These are phyloP conservation scores for Monosporozyma siamensis DNA, from an alignment of 805 yeast species.

Conservation along the genomic window DNA sequence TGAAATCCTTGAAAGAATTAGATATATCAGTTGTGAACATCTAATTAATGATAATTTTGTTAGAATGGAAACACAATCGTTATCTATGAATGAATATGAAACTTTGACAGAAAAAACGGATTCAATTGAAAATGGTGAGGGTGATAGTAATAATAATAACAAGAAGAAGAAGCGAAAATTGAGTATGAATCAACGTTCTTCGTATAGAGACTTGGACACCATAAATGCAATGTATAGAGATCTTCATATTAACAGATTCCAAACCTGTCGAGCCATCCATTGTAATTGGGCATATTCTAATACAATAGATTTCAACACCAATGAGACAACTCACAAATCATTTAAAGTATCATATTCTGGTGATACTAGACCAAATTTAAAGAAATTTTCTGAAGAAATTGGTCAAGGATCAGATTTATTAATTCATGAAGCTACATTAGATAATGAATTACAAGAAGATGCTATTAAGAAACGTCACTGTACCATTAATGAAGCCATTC, in stretches of 20 bases:
- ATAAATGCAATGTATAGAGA: constrained; percentile 34
- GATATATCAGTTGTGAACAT: constrained; percentile 52
- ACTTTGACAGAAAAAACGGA: neutral
- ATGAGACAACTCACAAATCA: constrained; percentile 14
- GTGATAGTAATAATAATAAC: constrained; percentile 5
- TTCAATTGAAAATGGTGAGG: constrained; percentile 1
- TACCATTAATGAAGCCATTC: constrained; percentile 79
- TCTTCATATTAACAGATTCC: constrained; percentile 36
- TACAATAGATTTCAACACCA: constrained; percentile 38
- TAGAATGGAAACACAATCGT: constrained; percentile 26
- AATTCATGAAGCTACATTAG: constrained; percentile 91
- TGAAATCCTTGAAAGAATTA: constrained; percentile 35
- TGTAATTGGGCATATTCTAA: constrained; percentile 76
- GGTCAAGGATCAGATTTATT: constrained; percentile 64
- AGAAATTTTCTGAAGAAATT: constrained; percentile 45
- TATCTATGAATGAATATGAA: constrained; percentile 21
- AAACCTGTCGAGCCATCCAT: constrained; percentile 72
- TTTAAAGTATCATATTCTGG: constrained; percentile 87
- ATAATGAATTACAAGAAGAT: constrained; percentile 64
- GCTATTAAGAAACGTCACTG: constrained; percentile 79
- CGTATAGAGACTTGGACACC: constrained; percentile 19
- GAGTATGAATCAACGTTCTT: constrained; percentile 18
- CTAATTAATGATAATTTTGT: constrained; percentile 34
- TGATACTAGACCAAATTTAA: constrained; percentile 77
- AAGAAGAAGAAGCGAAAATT: constrained; percentile 15